A percentile compares a stretch with the other conserved stretches of the same genome.
Evolutionary conservation across 2,329 filamentous ascomycete genomes (phyloP).

Genomic region (Fusarium xyrophilum): DNA sequence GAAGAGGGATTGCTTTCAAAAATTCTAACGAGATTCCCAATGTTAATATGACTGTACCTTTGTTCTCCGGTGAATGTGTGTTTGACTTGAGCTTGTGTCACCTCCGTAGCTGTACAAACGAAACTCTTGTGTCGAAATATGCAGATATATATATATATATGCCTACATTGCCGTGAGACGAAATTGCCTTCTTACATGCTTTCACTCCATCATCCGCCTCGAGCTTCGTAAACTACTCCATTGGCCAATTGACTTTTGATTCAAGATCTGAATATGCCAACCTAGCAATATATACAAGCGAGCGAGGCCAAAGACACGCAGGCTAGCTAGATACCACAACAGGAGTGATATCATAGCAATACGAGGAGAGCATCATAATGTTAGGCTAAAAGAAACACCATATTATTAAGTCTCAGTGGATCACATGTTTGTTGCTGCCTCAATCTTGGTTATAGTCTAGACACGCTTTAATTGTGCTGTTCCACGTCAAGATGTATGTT

Average conservation of each 20-base stretch:
- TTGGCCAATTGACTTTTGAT: neutral
- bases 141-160: neutral
- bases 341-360: neutral
- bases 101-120: neutral
- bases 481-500: neutral
- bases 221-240: neutral
- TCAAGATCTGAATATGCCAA: neutral
- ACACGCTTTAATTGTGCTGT: neutral
- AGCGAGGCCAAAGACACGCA: neutral
- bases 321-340: neutral
- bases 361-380: too few species aligned
- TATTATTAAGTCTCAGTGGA: neutral
- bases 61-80: conserved; percentile 8
- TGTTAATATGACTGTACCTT: conserved; percentile 40
- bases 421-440: neutral
- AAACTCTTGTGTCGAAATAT: neutral
- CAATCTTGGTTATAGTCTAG: neutral
- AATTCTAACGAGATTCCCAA: conserved; percentile 48
- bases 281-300: neutral
- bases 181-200: neutral
- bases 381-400: neutral
- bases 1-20: conserved; percentile 44
- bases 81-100: neutral
- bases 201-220: too few species aligned
- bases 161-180: neutral